Conservation (phyloP, 2,329 filamentous ascomycete species). For the Colletotrichum liriopes region DNA sequence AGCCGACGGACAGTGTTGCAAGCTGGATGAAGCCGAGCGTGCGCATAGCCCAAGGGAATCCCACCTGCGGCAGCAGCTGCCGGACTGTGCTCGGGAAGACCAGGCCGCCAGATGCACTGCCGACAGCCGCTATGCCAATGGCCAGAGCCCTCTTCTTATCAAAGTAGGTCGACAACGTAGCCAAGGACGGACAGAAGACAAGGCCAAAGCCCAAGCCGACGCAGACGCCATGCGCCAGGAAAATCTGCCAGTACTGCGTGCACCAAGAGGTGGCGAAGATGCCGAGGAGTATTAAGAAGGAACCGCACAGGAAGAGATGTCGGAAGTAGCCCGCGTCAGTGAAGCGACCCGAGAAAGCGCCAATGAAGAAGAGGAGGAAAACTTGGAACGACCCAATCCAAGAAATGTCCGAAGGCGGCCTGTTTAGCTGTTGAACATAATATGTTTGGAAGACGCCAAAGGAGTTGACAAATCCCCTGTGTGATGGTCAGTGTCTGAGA, state of each 20-base stretch:
- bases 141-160: conserved; percentile 68
- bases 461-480: conserved; percentile 61
- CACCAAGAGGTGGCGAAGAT: conserved; percentile 61
- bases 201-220: conserved; percentile 68
- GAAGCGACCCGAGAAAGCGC: conserved; percentile 59
- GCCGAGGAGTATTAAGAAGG: conserved; percentile 58
- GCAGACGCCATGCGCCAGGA: conserved; percentile 65
- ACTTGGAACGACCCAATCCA: conserved; percentile 63
- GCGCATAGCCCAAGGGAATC: conserved; percentile 70
- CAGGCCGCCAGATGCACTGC: conserved; percentile 69
- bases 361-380: conserved; percentile 59
- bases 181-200: conserved; percentile 71
- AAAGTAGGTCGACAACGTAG: conserved; percentile 76
- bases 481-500: not conserved
- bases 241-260: conserved; percentile 63
- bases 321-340: conserved; percentile 62
- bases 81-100: conserved; percentile 60
- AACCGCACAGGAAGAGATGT: conserved; percentile 55
- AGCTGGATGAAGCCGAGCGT: conserved; percentile 63
- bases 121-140: conserved; percentile 72
- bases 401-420: conserved; percentile 56
- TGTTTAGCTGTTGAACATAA: conserved; percentile 54
- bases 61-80: conserved; percentile 61
- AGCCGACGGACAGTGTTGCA: conserved; percentile 55
- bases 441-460: conserved; percentile 64